phyloP scores from a whole-genome alignment of 108 stramenopile genomes.

The Pseudonitzschia delicatissima region DNA sequence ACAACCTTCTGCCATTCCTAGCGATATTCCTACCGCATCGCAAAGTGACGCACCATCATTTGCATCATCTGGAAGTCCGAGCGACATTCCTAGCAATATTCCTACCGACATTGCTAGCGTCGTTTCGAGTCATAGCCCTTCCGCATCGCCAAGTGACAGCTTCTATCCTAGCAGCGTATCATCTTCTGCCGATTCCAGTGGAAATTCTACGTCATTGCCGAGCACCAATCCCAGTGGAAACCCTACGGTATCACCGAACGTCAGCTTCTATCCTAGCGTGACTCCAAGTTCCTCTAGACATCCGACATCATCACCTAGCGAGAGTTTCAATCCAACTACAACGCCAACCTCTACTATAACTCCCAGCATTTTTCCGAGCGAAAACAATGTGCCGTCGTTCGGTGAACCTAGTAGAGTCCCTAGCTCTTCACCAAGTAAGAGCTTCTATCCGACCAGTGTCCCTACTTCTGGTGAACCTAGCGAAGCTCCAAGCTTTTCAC shows the following conservation, averaged over 20 bases:
- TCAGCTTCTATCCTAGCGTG: not conserved
- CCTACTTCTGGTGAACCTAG: not conserved
- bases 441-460: not conserved
- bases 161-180: no score
- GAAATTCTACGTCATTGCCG: no score
- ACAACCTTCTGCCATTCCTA: conserved; percentile 18
- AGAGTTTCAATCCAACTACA: not conserved
- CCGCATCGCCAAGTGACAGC: no score
- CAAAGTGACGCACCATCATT: conserved; percentile 16
- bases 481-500: not conserved
- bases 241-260: not conserved
- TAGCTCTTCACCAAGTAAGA: not conserved
- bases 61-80: not conserved
- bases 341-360: not conserved
- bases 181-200: not conserved
- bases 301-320: not conserved
- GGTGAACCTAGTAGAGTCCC: not conserved
- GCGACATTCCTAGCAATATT: not conserved
- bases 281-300: not conserved
- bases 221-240: not conserved
- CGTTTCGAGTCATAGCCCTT: no score
- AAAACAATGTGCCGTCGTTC: not conserved
- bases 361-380: not conserved
- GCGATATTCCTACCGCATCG: conserved; percentile 36
- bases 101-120: no score